Evolutionary conservation across 495 filamentous ascomycete genomes (phyloP).

Genomic region (Penicillium salamii): DNA sequence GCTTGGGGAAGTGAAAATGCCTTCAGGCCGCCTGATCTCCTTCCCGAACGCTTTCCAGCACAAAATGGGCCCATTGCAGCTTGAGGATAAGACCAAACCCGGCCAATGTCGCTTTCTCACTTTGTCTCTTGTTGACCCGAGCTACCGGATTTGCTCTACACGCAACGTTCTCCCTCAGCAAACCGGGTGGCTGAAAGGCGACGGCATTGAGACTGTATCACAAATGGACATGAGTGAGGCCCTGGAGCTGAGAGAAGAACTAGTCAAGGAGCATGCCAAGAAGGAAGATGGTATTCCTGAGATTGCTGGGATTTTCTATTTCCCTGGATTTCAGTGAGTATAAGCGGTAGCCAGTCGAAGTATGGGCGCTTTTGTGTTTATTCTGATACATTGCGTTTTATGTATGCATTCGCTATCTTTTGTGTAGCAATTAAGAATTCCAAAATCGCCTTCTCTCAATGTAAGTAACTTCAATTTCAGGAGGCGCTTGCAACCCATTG

Average conservation of each 20-base stretch:
- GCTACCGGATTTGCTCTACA: conserved; percentile 12
- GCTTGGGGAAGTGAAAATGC: conserved; percentile 7
- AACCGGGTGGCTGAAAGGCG: conserved; percentile 3
- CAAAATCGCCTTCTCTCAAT: no score
- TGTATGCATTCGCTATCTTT: no score
- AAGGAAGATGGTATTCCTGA: conserved; percentile 3
- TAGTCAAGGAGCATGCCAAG: conserved; percentile 2
- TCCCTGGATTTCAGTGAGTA: neutral
- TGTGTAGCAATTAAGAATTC: no score
- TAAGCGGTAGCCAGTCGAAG: no score
- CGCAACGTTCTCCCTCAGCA: conserved; percentile 14
- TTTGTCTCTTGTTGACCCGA: conserved; percentile 11
- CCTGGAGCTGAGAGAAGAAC: conserved; percentile 3
- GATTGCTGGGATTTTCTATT: neutral
- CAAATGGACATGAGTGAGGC: conserved; percentile 3
- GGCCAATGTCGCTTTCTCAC: conserved; percentile 9
- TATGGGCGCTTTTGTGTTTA: no score
- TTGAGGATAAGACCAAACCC: conserved; percentile 7
- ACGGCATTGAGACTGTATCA: conserved; percentile 1
- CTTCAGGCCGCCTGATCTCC: conserved; percentile 6
- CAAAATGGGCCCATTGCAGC: conserved; percentile 6
- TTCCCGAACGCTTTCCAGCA: conserved; percentile 9
- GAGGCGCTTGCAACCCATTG: no score
- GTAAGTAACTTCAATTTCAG: no score
- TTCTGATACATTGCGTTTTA: no score